Base-by-base conservation (phyloP, 2,329 filamentous ascomycete species). In the Diaporthe velutina region DNA sequence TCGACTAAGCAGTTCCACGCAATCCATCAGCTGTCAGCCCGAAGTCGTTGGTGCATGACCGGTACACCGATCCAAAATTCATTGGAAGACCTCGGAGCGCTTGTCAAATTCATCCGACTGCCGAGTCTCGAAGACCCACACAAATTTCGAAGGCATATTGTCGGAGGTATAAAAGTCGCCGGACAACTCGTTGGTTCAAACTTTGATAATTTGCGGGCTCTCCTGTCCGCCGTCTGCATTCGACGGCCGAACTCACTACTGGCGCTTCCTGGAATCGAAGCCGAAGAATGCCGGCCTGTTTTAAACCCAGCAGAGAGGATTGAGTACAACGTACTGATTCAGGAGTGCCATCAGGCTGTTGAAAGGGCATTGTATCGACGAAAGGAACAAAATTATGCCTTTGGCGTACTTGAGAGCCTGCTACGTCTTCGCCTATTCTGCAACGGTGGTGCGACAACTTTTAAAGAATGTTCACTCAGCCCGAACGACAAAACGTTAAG, bases 1-100 rank as follows among this genome's bases (percentile, higher is more conserved):
- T 72, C 78, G 3, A 79, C 77, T 4, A 77, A 78, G 22, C 77
- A 78, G 50, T 79, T 79, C 54, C 77, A 78, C 72, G 77, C 78
- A 1, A 70, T 78, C n/a, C 42, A 50, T 13, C 52, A 70, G 22
- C 73, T 79, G 70, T 74, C 75, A 22, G 76, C 77, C 5, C 70
- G 35, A n/a, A 77, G 76, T 50, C 73, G 76, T 10, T 79, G 78
- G 78, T 79, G 78, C 66, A 57, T 79, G 48, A 79, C 76, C 13
- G 78, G 78, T 13, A 79, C 78, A 2, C 78, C 78, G 3, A 68
- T 79, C 15, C 78, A 79, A 68, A 79, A 79, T 50, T 76, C 74
- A 22, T 70, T 79, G 6, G 74, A 77, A 33, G 78, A 79, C 28
- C 54, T 79, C 6, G 72, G 68, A 15, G 76, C 78, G 15, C 73